Evolutionary conservation across 2,329 filamentous ascomycete species (phyloP).

Genomic region (Pestalotiopsis sp.): DNA sequence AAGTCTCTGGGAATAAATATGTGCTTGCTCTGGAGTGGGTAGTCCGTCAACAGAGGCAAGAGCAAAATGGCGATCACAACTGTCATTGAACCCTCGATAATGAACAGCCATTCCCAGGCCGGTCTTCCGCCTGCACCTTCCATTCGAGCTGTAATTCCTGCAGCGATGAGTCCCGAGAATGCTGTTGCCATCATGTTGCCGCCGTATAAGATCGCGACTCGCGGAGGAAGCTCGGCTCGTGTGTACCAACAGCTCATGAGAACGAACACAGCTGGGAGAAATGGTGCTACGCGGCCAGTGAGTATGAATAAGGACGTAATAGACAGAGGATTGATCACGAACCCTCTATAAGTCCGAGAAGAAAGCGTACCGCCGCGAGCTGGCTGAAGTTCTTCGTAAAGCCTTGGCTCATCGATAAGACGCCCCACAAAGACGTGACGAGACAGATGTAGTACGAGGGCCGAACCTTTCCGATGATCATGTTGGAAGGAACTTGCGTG

Average conservation of each 20-base stretch:
- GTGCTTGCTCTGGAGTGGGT: slow-evolving; percentile 21
- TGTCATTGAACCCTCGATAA: slow-evolving; percentile 39
- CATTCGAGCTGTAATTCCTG: slow-evolving; percentile 34
- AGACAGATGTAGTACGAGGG: slow-evolving; percentile 27
- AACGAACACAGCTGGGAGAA: slow-evolving; percentile 22
- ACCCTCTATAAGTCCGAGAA: slow-evolving; percentile 22
- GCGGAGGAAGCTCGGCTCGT: slow-evolving; percentile 35
- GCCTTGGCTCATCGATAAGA: slow-evolving; percentile 33
- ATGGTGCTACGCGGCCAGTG: slow-evolving; percentile 14
- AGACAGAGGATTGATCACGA: too few relatives aligned
- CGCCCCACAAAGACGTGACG: slow-evolving; percentile 24
- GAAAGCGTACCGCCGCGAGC: slow-evolving; percentile 19
- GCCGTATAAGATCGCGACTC: slow-evolving; percentile 38
- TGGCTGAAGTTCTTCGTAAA: slow-evolving; percentile 28
- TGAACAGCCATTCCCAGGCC: slow-evolving; percentile 42
- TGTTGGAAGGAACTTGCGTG: slow-evolving; percentile 21
- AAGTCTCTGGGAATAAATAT: slow-evolving; percentile 18
- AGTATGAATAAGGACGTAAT: too few relatives aligned
- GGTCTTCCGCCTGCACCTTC: slow-evolving; percentile 30
- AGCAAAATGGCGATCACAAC: slow-evolving; percentile 32
- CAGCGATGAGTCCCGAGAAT: slow-evolving; percentile 39
- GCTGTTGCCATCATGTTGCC: slow-evolving; percentile 37
- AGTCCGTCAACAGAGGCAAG: slow-evolving; percentile 19
- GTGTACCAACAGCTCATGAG: slow-evolving; percentile 42
- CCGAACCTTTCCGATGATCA: slow-evolving; percentile 22